Evolutionary conservation across 352 stramenopile genomes (phyloP).

Genomic region (Phytophthora tentaculata): DNA sequence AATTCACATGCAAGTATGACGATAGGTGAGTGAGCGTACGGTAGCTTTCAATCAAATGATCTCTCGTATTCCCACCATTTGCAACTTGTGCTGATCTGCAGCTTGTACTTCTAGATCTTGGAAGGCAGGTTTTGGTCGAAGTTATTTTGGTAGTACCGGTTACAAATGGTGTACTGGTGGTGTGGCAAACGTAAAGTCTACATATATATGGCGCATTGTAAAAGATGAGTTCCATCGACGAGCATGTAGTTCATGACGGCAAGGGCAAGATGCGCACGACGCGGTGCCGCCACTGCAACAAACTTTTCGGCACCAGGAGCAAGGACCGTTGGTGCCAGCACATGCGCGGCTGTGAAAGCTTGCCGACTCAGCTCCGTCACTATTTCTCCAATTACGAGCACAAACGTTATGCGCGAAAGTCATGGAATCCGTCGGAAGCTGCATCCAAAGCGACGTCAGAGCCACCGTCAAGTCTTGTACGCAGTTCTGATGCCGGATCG

Average conservation of each 20-base stretch:
- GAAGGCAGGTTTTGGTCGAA: not conserved
- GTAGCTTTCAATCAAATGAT: not conserved
- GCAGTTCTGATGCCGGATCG: not conserved
- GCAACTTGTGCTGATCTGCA: not conserved
- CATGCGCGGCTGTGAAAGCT: constrained; percentile 24
- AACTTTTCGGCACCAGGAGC: constrained; percentile 25
- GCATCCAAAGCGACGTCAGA: constrained; percentile 2
- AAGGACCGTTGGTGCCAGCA: constrained; percentile 29
- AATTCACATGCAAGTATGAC: constrained; percentile 3
- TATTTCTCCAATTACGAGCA: constrained; percentile 14
- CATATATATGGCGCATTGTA: not conserved
- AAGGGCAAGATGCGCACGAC: constrained; percentile 26
- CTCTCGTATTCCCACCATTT: no score
- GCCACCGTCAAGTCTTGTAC: not conserved
- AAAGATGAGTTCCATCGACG: constrained; percentile 16
- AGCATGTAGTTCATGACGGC: constrained; percentile 28
- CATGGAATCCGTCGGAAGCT: constrained; percentile 1
- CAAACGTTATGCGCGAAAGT: constrained; percentile 9
- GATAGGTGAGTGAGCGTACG: not conserved
- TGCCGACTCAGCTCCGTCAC: constrained; percentile 15
- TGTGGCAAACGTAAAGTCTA: constrained; percentile 6
- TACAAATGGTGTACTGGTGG: not conserved
- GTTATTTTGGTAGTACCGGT: no score
- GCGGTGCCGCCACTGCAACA: constrained; percentile 26
- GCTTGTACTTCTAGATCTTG: not conserved